Evolutionary conservation across 2,329 filamentous ascomycete genomes (phyloP), one percentile per base, ranked within the genome.

Genomic region (Colletotrichum coccodes): DNA sequence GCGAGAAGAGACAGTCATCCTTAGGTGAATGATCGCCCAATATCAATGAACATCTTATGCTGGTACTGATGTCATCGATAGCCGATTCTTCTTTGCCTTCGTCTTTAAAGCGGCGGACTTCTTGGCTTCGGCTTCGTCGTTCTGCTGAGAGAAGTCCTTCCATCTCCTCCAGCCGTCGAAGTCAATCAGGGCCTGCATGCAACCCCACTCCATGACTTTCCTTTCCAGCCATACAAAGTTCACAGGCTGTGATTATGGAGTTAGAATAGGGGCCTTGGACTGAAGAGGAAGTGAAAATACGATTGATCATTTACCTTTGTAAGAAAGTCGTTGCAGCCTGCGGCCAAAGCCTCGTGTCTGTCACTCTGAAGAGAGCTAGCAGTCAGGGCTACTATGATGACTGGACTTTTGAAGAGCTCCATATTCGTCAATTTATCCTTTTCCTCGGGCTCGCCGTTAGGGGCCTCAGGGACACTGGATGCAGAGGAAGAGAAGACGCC

Each of bases 171-270:
- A 99, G 70, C 96, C 96, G 78, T 98, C 95, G 78, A 96, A 98
- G 83, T 99, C 96, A 76, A 99, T 98, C 28, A 99, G 87, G 11
- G 96, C 96, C 83, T 98, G 96, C 96, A 99, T 99, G 84, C 96
- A 98, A 64, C 96, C 96, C 96, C 96, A 99, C 85, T 99, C 96
- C 82, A 97, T 98, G 74, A 98, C 95, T 80, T 99, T 99, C 66
- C 95, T 90, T 79, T 98, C 94, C 30, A 99, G 89, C 95, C 95
- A 99, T 68, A 97, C 92, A 77, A 98, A 98, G 79, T 97, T 97
- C 73, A 99, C 95, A 23, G 96, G 96, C 94, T 97, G 76, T 49
- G 54, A 4, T 59, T 26, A 26, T 42, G 12, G 26, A 8, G 56
- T 59, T 18, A 59, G 40, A 23, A 26, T 3, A 18, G n/a, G 26